Conservation (phyloP, 129 eudicot genomes). For the Centella asiatica region DNA sequence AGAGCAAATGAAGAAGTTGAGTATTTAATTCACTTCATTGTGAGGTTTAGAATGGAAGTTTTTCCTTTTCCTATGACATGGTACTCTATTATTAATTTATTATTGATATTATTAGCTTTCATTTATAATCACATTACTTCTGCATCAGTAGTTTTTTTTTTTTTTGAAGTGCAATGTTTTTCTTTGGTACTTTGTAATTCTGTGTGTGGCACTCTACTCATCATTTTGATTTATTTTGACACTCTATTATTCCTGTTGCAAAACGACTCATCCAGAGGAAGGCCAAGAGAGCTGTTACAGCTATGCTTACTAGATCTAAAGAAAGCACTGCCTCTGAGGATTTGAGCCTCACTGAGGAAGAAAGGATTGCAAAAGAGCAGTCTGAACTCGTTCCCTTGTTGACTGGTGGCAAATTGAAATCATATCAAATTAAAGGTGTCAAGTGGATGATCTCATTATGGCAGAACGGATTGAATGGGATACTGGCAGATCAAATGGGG, state of each 20-base stretch:
- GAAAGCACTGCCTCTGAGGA: slow-evolving; percentile 59
- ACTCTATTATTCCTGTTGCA: neutral
- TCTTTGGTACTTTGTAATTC: neutral
- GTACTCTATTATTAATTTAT: too few relatives aligned
- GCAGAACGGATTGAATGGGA: slow-evolving; percentile 97
- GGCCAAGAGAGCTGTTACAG: slow-evolving; percentile 93
- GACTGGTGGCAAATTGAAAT: slow-evolving; percentile 95
- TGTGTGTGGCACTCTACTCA: neutral
- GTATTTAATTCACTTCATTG: neutral
- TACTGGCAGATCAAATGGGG: slow-evolving; percentile 99
- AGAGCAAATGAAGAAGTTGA: neutral
- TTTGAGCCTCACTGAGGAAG: slow-evolving; percentile 48
- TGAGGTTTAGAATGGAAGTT: neutral
- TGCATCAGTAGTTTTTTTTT: neutral
- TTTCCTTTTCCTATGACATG: neutral
- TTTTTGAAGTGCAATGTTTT: neutral
- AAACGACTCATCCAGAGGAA: slow-evolving; percentile 43
- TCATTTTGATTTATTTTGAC: neutral
- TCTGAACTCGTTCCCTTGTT: slow-evolving; percentile 67
- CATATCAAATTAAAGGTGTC: slow-evolving; percentile 90
- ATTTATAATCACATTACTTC: neutral
- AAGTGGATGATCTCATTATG: slow-evolving; percentile 94
- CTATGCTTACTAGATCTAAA: slow-evolving; percentile 74
- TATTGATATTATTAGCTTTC: too few relatives aligned
- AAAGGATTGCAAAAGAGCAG: slow-evolving; percentile 73